phyloP scores from a whole-genome alignment of 305 asterid genomes.

The Petunia hybrid region DNA sequence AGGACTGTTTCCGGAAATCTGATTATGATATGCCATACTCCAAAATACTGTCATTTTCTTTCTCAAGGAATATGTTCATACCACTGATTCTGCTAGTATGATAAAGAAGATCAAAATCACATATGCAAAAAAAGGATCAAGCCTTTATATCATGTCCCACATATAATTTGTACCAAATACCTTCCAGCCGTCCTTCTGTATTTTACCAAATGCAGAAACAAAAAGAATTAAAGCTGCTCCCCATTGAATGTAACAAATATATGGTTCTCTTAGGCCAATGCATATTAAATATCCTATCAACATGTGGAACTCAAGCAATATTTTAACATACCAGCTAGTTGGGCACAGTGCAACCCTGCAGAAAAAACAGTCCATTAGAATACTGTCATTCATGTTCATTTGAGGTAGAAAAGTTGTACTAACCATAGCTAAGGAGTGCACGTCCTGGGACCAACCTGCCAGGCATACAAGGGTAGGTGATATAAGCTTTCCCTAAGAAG shows the following conservation, averaged over 20 bases:
- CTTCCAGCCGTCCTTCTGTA: not conserved
- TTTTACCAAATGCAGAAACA: not conserved
- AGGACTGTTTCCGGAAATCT: not conserved
- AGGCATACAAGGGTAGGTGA: slow-evolving; percentile 32
- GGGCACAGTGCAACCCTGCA: slow-evolving; percentile 96
- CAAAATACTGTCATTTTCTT: not conserved
- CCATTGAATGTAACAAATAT: not conserved
- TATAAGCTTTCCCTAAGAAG: not conserved
- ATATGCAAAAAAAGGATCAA: not conserved
- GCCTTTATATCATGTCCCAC: not conserved
- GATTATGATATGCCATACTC: not conserved
- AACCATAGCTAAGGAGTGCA: slow-evolving; percentile 94
- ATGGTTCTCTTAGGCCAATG: not conserved
- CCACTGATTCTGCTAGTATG: slow-evolving; percentile 1
- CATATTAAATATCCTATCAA: slow-evolving; percentile 11
- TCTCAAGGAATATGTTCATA: not conserved
- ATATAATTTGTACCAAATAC: not conserved
- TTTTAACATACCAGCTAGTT: slow-evolving; percentile 76
- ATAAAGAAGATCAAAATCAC: not conserved
- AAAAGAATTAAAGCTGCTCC: not conserved
- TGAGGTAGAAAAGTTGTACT: slow-evolving; percentile 44
- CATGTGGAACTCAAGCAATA: slow-evolving; percentile 28
- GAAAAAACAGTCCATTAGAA: slow-evolving; percentile 36
- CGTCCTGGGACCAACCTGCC: slow-evolving; percentile 87
- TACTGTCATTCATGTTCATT: slow-evolving; percentile 30